Conservation (phyloP, 2,329 filamentous ascomycete genomes). For the Teratosphaeriaceae sp. region DNA sequence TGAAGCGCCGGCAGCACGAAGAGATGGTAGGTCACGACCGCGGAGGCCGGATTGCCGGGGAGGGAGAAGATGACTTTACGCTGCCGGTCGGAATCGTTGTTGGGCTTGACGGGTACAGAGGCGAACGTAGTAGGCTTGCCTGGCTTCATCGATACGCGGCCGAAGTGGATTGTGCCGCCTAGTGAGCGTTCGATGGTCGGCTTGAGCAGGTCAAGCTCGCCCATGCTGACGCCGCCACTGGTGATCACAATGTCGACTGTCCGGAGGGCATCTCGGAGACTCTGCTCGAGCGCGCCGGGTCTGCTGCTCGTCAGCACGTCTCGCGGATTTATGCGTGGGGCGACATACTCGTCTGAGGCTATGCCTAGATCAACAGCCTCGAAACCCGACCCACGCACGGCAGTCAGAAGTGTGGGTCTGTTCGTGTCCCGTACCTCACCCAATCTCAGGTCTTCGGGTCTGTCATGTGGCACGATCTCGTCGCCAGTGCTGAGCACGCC, state of each 20-base stretch:
- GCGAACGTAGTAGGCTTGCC: constrained; percentile 98
- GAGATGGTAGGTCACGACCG: constrained; percentile 86
- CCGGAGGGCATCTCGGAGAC: constrained; percentile 67
- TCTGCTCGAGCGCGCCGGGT: constrained; percentile 66
- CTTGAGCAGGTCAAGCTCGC: constrained; percentile 92
- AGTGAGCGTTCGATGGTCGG: constrained; percentile 87
- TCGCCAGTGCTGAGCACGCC: constrained; percentile 92
- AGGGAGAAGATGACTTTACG: constrained; percentile 77
- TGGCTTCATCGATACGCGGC: constrained; percentile 94
- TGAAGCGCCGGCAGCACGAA: constrained; percentile 88
- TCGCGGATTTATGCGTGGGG: neutral
- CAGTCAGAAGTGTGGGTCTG: constrained; percentile 76
- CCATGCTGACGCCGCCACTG: constrained; percentile 94
- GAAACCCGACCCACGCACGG: constrained; percentile 67
- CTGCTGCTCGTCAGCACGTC: constrained; percentile 30
- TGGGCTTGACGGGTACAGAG: constrained; percentile 61
- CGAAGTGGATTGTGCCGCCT: constrained; percentile 92
- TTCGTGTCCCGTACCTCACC: constrained; percentile 95
- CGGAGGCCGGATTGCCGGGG: constrained; percentile 89
- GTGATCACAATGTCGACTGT: constrained; percentile 79
- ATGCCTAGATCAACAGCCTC: constrained; percentile 81
- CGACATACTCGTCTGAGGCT: constrained; percentile 57
- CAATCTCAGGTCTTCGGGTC: constrained; percentile 54
- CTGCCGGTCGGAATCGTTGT: constrained; percentile 43
- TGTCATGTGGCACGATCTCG: constrained; percentile 74